Evolutionary conservation across 1,139 yeast genomes (phyloP).

Genomic region (Eremothecium sinecaudum): DNA sequence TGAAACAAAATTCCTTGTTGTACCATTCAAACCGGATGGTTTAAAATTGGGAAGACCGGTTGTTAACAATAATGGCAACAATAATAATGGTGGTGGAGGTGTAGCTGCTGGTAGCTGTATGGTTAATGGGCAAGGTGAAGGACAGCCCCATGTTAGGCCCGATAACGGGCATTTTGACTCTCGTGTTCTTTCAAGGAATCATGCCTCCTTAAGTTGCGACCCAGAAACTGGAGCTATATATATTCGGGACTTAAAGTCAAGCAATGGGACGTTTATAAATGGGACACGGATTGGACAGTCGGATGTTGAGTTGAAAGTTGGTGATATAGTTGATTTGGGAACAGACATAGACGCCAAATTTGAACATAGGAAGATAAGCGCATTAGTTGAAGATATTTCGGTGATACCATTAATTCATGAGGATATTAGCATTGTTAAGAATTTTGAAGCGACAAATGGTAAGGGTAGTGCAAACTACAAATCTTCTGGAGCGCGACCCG

Average conservation of each 20-base stretch:
- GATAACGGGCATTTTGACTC: conserved; percentile 93
- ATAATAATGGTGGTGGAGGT: conserved; percentile 7
- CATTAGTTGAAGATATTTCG: conserved; percentile 63
- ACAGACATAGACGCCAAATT: conserved; percentile 77
- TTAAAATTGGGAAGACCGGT: conserved; percentile 79
- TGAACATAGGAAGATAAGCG: conserved; percentile 78
- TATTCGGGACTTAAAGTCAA: conserved; percentile 78
- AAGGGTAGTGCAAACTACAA: conserved; percentile 5
- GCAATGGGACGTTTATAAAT: conserved; percentile 91
- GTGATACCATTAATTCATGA: conserved; percentile 40
- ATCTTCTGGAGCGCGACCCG: neutral
- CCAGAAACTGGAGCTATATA: conserved; percentile 56
- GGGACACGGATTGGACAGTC: conserved; percentile 58
- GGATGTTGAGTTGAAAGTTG: conserved; percentile 48
- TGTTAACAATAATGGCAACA: conserved; percentile 43
- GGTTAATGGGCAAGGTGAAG: conserved; percentile 36
- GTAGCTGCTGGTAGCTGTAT: conserved; percentile 5
- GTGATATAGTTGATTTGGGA: conserved; percentile 80
- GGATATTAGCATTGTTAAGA: conserved; percentile 3
- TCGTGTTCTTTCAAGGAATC: conserved; percentile 83
- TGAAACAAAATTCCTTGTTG: conserved; percentile 64
- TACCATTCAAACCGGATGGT: conserved; percentile 77
- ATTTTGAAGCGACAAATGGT: conserved; percentile 3
- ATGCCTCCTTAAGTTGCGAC: conserved; percentile 81
- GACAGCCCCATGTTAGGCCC: conserved; percentile 33